Percentiles rank a stretch among this genome's conserved stretches.
These are phyloP conservation scores for Phytophthora palmivora DNA, from an alignment of 352 stramenopile species.

Conservation along the genomic window DNA sequence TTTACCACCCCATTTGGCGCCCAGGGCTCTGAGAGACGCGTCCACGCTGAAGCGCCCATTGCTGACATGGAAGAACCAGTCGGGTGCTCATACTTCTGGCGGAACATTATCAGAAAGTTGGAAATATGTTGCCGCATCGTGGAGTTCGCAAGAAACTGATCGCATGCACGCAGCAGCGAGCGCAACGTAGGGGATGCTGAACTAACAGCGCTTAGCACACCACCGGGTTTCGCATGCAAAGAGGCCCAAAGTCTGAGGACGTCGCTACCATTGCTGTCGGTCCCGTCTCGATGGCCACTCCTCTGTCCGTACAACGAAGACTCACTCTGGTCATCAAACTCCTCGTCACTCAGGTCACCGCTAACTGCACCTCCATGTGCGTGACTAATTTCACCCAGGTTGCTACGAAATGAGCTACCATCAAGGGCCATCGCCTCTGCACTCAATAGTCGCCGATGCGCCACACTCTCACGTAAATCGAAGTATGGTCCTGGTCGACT, in stretches of 20 bases:
- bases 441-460: slow-evolving; percentile 61
- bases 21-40: slow-evolving; percentile 40
- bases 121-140: slow-evolving; percentile 51
- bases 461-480: slow-evolving; percentile 66
- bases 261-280: slow-evolving; percentile 27
- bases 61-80: slow-evolving; percentile 10
- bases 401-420: slow-evolving; percentile 28
- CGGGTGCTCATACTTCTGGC: slow-evolving; percentile 56
- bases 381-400: slow-evolving; percentile 38
- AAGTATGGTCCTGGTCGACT: slow-evolving; percentile 37
- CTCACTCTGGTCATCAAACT: slow-evolving; percentile 40
- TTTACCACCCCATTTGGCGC: slow-evolving; percentile 4
- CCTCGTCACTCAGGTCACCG: slow-evolving; percentile 40
- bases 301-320: slow-evolving; percentile 29
- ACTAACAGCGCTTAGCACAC: slow-evolving; percentile 41
- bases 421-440: slow-evolving; percentile 57
- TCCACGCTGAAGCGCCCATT: slow-evolving; percentile 37
- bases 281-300: slow-evolving; percentile 20
- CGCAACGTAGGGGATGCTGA: slow-evolving; percentile 37
- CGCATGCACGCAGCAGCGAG: slow-evolving; percentile 49
- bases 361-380: slow-evolving; percentile 32
- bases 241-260: slow-evolving; percentile 42
- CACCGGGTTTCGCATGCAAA: slow-evolving; percentile 47
- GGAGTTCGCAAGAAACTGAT: slow-evolving; percentile 51
- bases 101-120: slow-evolving; percentile 57